phyloP scores from a whole-genome alignment of 2,329 filamentous ascomycete species.

The Herpotrichia juniperi region DNA sequence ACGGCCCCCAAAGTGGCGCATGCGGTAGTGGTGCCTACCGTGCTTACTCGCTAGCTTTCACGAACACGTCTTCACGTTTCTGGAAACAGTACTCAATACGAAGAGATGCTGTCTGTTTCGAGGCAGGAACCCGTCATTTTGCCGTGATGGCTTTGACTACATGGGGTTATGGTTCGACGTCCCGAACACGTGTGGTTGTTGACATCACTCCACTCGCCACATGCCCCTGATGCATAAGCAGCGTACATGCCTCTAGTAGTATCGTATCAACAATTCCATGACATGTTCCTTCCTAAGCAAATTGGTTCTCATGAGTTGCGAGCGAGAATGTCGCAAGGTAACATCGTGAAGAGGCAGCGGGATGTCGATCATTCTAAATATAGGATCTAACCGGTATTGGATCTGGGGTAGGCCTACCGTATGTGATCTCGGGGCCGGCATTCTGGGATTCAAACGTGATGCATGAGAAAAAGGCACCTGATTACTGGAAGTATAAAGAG shows the following conservation, averaged over 20 bases:
- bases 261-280: no score
- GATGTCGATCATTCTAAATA: neutral
- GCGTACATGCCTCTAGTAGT: no score
- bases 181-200: neutral
- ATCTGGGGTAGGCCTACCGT: neutral
- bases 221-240: no score
- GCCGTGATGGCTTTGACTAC: neutral
- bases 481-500: neutral
- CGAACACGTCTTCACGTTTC: neutral
- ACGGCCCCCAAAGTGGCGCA: neutral
- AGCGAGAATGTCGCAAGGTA: neutral
- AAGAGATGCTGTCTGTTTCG: neutral
- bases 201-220: neutral
- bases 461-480: neutral
- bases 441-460: no score
- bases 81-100: neutral
- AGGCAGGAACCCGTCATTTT: neutral
- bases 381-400: neutral
- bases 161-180: neutral
- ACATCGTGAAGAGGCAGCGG: neutral
- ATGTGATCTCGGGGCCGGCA: no score
- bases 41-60: neutral
- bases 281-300: no score
- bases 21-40: neutral
- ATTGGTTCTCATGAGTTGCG: no score